Evolutionary conservation across 2,329 filamentous ascomycete species (phyloP).

Genomic region (Exophiala oligosperma): DNA sequence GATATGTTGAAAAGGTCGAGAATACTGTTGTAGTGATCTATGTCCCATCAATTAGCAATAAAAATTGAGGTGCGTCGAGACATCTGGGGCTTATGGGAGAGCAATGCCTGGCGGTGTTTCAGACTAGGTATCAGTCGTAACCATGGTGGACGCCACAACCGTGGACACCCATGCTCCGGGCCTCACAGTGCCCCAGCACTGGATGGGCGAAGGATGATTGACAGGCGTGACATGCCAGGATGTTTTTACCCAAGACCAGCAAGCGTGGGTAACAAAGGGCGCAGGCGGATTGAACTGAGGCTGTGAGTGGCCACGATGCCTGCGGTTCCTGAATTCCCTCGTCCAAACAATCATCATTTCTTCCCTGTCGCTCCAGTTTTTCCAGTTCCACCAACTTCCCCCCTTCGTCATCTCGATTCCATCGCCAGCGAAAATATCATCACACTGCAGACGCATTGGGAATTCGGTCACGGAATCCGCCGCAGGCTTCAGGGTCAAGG

Average conservation of each 20-base stretch:
- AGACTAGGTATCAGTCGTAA: constrained; percentile 17
- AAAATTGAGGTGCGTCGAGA: background rate
- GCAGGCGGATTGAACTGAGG: background rate
- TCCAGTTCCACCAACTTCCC: background rate
- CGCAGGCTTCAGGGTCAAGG: background rate
- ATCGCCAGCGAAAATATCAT: background rate
- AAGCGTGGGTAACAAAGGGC: background rate
- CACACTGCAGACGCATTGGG: background rate
- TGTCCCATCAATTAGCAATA: background rate
- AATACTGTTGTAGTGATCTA: background rate
- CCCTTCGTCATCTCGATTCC: background rate
- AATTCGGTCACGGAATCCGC: background rate
- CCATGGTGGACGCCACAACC: constrained; percentile 4
- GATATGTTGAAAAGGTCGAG: background rate
- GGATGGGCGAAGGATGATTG: background rate
- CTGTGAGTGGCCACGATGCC: background rate
- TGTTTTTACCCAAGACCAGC: no score
- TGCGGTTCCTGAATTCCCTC: background rate
- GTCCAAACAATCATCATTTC: background rate
- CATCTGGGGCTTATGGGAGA: background rate
- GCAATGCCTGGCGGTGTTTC: constrained; percentile 17
- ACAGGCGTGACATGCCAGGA: background rate
- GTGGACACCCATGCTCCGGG: background rate
- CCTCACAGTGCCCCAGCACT: background rate
- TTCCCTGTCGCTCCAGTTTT: background rate